Evolutionary conservation across 495 filamentous ascomycete species (phyloP), one percentile per base, ranked within the genome.

Genomic region (Lasiosphaeria hispida): DNA sequence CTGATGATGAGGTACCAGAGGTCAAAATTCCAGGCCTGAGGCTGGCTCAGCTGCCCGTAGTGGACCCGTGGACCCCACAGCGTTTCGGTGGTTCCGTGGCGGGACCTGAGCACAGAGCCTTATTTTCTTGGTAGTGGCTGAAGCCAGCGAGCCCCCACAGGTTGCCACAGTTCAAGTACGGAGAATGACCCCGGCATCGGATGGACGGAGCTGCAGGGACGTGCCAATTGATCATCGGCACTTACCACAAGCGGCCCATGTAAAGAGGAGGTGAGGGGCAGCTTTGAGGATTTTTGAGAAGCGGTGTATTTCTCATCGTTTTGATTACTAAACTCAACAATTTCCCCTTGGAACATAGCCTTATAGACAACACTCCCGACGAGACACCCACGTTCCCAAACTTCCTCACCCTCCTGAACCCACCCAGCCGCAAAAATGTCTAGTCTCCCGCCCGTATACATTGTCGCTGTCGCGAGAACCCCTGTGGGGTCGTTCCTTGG

Each of bases 401-500:
- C 15, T 40, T 52, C 10, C 39, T 10, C 23, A 30, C 17, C 35
- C 15, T 37, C 15, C 41, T 7, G 8, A 48, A n/a, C 43, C 9
- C 43, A 41, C 13, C 10, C 34, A 55, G 30, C 10, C 10, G 33
- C n/a, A 17, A 68, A 67, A 9, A 70, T 70, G 67, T 47, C 68
- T 41, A 56, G 60, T 40, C 82, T 89, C 60, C 86, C 90, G 62
- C 80, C 90, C 23, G 94, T 98, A 51, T 98, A 97, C 77, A 97
- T 98, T 72, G 91, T 97, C 63, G 92, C 93, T 43, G 85, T 87
- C 61, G 88, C 86, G 62, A 85, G 94, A 70, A 97, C 94, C 42
- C 94, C 94, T 41, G 81, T 96, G 63, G 94, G 94, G 65, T 88
- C 87, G 51, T 98, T 98, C 74, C 83, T 93, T 59, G 94, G 94